Percentiles rank a stretch among this genome's conserved stretches.
These are phyloP conservation scores for Fonsecaea erecta DNA, from an alignment of 2,329 filamentous ascomycete species.

Conservation along the genomic window DNA sequence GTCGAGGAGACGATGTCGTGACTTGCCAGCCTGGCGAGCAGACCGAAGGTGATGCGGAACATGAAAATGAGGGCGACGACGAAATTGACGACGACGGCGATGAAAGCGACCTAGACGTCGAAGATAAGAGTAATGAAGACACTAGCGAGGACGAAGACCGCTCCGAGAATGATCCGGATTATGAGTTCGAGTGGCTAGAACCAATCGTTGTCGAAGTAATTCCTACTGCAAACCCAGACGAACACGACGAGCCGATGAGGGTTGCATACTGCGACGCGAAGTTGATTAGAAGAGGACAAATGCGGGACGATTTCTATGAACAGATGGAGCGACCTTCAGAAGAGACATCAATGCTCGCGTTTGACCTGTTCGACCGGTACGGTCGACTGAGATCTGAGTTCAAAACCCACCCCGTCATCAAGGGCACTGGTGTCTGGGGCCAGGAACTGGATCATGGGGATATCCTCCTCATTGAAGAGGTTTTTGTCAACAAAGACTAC, in stretches of 20 bases:
- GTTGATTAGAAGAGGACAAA: conserved; percentile 32
- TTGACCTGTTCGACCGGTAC: conserved; percentile 47
- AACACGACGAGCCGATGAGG: conserved; percentile 12
- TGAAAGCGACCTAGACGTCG: conserved; percentile 47
- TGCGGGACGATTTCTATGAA: conserved; percentile 42
- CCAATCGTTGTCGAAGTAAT: conserved; percentile 22
- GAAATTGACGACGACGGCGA: conserved; percentile 38
- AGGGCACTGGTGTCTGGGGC: conserved; percentile 41
- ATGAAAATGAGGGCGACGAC: conserved; percentile 21
- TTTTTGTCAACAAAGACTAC: conserved; percentile 36
- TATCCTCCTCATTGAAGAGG: conserved; percentile 41
- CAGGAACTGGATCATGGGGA: conserved; percentile 40
- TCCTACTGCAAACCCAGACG: conserved; percentile 13
- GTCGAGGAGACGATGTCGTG: conserved; percentile 17
- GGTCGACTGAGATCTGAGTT: conserved; percentile 44
- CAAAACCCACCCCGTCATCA: conserved; percentile 40
- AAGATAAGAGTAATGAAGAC: conserved; percentile 11
- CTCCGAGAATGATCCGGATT: conserved; percentile 17
- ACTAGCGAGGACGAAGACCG: conserved; percentile 7
- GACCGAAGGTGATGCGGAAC: conserved; percentile 10
- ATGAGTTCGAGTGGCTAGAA: conserved; percentile 29
- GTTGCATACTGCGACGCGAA: conserved; percentile 27
- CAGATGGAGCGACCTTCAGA: conserved; percentile 42
- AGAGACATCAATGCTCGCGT: conserved; percentile 43
- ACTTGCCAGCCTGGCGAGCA: conserved; percentile 13